Evolutionary conservation across 176 grass and related monocot species (phyloP).

Genomic region (Melocanna baccifera): DNA sequence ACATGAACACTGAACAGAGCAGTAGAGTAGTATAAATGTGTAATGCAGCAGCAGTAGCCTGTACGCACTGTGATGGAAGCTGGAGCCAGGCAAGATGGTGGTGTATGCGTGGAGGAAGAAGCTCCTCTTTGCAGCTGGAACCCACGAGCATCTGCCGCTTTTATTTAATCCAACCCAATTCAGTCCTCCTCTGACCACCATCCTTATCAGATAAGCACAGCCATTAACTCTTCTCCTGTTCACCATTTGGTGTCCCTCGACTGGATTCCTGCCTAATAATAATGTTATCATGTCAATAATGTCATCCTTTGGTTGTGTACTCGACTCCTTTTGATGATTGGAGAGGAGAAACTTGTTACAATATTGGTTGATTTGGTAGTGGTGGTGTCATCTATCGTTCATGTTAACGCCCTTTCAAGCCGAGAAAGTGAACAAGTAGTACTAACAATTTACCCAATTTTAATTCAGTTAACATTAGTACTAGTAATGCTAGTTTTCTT

Average conservation of each 20-base stretch:
- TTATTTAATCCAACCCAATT: not conserved
- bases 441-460: not conserved
- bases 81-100: constrained; percentile 50
- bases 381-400: constrained; percentile 1
- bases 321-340: constrained; percentile 1
- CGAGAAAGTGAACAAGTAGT: constrained; percentile 19
- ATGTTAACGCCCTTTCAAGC: constrained; percentile 42
- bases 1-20: not conserved
- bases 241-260: constrained; percentile 23
- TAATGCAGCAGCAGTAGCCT: not conserved
- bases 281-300: not conserved
- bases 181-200: constrained; percentile 35
- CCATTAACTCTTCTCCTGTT: constrained; percentile 30
- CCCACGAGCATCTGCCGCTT: constrained; percentile 35
- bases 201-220: constrained; percentile 39
- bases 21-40: not conserved
- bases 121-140: constrained; percentile 44
- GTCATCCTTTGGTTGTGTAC: not conserved
- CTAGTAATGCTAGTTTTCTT: not conserved
- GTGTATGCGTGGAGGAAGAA: not conserved
- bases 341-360: not conserved
- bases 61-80: constrained; percentile 15
- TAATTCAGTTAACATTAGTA: not conserved
- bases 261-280: constrained; percentile 12
- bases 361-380: not conserved